Evolutionary conservation across 179 eudicot species (phyloP), one percentile per base, ranked within the genome.

Genomic region (Actinidia chinensis): DNA sequence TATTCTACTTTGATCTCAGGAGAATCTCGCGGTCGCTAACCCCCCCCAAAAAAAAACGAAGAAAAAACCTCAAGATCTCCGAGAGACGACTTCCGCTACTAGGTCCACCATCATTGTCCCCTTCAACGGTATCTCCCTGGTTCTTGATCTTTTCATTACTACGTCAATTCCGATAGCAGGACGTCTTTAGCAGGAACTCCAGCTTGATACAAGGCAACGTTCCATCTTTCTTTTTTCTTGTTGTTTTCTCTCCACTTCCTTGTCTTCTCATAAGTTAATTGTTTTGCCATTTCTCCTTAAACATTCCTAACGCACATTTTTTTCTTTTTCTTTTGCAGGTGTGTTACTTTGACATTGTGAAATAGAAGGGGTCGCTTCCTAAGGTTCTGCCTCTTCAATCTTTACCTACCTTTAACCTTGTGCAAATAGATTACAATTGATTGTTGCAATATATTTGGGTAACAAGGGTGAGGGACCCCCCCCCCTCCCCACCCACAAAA

Each of bases 21-120:
- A 95, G 91, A 95, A 95, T 78, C 98, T 0, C 88, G 98, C 22
- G 98, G 98, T 2, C 89, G 98, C 7, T 95, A n/a, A n/a, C n/a
- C n/a, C n/a, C n/a, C n/a, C n/a, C n/a, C n/a, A n/a, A n/a, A n/a
- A n/a, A n/a, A n/a, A n/a, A n/a, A n/a, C n/a, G n/a, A n/a, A n/a
- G n/a, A n/a, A n/a, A n/a, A n/a, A n/a, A 93, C 78, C 90, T 95
- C 8, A 95, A 95, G 78, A 95, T 95, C 65, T 95, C 98, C 1
- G 98, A 95, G 88, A 95, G 88, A 95, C 93, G 86, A 95, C 98
- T 0, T 95, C 98, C n/a, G 86, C 98, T 1, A 93, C 97, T 1
- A 81, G 98, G 76, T 95, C 98, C 33, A 95, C 98, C 78, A 93
- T 95, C 72, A 95, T 95, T 48, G 93, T 95, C 55, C 98, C 98